Percentiles rank a stretch among this genome's conserved stretches.
These are phyloP conservation scores for Thalassiosira hispida DNA, from an alignment of 352 stramenopile genomes.

Conservation along the genomic window DNA sequence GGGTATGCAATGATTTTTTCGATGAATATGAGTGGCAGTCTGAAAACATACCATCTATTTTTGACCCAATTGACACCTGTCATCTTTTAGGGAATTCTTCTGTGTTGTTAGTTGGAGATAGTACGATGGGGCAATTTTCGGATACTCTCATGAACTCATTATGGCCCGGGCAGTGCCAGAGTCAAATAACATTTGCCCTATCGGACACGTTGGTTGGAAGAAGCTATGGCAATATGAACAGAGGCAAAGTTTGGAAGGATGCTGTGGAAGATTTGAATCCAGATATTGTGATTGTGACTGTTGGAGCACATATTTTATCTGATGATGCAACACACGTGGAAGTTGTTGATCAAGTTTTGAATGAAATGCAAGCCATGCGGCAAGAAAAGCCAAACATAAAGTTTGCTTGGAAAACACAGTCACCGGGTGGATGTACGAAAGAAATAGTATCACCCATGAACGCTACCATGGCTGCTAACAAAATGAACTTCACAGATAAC, in stretches of 20 bases:
- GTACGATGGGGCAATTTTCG: conserved; percentile 20
- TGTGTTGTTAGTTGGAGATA: conserved; percentile 29
- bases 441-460: background rate
- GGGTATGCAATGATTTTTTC: no score
- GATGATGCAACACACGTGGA: background rate
- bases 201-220: conserved; percentile 19
- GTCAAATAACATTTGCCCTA: conserved; percentile 10
- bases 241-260: conserved; percentile 11
- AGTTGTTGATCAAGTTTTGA: conserved; percentile 14
- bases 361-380: background rate
- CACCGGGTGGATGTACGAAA: conserved; percentile 14
- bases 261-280: background rate
- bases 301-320: conserved; percentile 9
- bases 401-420: conserved; percentile 30
- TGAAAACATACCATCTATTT: no score
- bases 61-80: conserved; percentile 10
- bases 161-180: conserved; percentile 14
- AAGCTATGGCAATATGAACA: background rate
- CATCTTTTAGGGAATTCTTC: conserved; percentile 4
- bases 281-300: conserved; percentile 22
- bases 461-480: background rate
- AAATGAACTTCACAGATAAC: background rate
- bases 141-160: conserved; percentile 26
- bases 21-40: no score
- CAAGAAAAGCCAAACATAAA: background rate